Base-by-base conservation (phyloP, 768 basidiomycete species). In the Hypholoma fasciculare region DNA sequence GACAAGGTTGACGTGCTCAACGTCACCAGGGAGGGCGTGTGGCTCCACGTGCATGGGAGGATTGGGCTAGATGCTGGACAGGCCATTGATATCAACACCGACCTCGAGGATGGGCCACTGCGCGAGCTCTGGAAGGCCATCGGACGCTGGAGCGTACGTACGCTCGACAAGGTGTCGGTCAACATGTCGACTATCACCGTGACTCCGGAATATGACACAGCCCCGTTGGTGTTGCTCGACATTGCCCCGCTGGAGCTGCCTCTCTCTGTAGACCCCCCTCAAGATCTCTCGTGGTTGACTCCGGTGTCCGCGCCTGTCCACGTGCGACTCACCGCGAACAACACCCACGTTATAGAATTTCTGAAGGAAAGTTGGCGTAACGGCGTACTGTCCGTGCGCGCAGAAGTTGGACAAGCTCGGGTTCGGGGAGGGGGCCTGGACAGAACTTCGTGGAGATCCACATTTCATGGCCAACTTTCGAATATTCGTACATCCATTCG, bases 11-110 rank as follows among this genome's bases (percentile, higher is more conserved):
- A 87, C 57, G 78, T 92, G 2, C 71, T 88, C 52, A 87, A 86
- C 59, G 75, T 84, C 55, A 87, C 89, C 14, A 64, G 67, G 17
- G 76, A 81, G 6, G 86, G 82, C 8, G 84, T 91, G 27, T 86
- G 85, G 84, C 58, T 92, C 36, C 74, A 73, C 40, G 73, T 91
- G 5, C 72, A 81, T 16, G 86, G 79, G 4, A 74, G 78, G 49
- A 66, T 89, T 14, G 90, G 90, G 0, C 59, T 92, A n/a, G 84
- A 92, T 66, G 89, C 86, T 7, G 88, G 87, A 1, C 68, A 76
- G 8, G 73, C 84, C 17, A 72, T 89, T 13, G 87, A 82, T 0
- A 79, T 89, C 12, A 82, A 82, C 54, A 72, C 72, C 11, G 72
- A 74, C 27, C 63, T 71, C 8, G 72, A 76, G 7, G 79, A 89